These are phyloP conservation scores for Pinus albicaulis DNA, from an alignment of 75 land plant species.

Conservation along the genomic window DNA sequence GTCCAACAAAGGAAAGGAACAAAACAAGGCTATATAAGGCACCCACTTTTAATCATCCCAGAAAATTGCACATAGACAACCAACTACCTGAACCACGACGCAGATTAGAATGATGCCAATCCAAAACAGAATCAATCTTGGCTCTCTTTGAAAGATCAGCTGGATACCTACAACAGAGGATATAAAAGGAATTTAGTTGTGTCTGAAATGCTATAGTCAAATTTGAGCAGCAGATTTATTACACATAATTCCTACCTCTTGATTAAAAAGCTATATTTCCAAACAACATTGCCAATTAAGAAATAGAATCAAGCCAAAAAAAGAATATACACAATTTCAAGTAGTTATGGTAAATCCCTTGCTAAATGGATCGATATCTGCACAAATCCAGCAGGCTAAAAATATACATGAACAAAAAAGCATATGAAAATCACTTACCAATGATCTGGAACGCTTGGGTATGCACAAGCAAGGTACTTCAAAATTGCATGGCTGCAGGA, in stretches of 20 bases:
- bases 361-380: too few relatives aligned
- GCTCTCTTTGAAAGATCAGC: slow-evolving; percentile 70
- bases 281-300: not conserved
- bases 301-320: not conserved
- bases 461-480: slow-evolving; percentile 66
- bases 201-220: slow-evolving; percentile 3
- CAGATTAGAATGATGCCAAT: slow-evolving; percentile 90
- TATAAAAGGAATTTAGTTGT: not conserved
- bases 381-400: too few relatives aligned
- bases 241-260: not conserved
- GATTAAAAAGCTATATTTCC: not conserved
- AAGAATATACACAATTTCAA: not conserved
- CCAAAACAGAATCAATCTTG: slow-evolving; percentile 75
- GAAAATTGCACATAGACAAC: not conserved
- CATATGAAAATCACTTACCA: slow-evolving; percentile 51
- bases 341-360: not conserved
- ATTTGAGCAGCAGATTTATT: not conserved
- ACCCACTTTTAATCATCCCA: too few relatives aligned
- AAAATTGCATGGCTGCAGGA: slow-evolving; percentile 86
- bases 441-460: slow-evolving; percentile 77
- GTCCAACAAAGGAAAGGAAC: too few relatives aligned
- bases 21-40: too few relatives aligned
- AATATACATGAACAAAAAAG: not conserved
- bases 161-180: slow-evolving; percentile 62
- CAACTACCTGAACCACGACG: slow-evolving; percentile 73